Conservation (phyloP, 371 early-diverging fungal genomes). For the Mucor racemosus region DNA sequence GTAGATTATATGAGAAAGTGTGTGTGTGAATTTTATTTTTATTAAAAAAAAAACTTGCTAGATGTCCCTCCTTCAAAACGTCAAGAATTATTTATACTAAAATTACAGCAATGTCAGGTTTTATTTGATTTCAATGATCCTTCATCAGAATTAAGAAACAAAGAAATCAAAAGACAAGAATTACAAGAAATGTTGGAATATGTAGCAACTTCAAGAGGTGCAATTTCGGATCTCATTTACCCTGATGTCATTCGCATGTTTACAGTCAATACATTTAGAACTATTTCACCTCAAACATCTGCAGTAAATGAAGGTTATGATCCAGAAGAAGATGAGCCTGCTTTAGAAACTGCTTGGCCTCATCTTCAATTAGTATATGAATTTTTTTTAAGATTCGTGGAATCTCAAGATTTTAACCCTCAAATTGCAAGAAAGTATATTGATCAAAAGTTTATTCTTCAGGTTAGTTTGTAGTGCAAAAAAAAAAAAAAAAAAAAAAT, state of each 20-base stretch:
- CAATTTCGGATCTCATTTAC: conserved; percentile 84
- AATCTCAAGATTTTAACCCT: conserved; percentile 95
- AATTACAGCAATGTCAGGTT: conserved; percentile 87
- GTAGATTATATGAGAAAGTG: conserved; percentile 44
- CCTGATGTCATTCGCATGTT: conserved; percentile 93
- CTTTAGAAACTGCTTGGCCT: conserved; percentile 95
- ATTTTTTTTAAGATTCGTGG: conserved; percentile 95
- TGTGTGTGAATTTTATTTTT: not conserved
- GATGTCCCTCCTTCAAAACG: conserved; percentile 79
- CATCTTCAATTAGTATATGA: conserved; percentile 97
- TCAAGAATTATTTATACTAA: conserved; percentile 83
- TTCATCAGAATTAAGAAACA: conserved; percentile 83
- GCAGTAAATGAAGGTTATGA: conserved; percentile 94
- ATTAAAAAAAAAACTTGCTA: conserved; percentile 29
- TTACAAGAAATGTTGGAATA: conserved; percentile 92
- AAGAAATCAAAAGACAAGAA: conserved; percentile 92
- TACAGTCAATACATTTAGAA: conserved; percentile 89
- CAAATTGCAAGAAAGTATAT: conserved; percentile 71
- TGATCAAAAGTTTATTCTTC: conserved; percentile 32
- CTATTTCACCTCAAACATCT: conserved; percentile 92
- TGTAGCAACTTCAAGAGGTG: conserved; percentile 82
- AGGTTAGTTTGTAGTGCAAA: conserved; percentile 14
- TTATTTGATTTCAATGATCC: conserved; percentile 94
- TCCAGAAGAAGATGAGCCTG: conserved; percentile 98
- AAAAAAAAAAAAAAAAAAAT: not conserved